These are phyloP conservation scores for Leccinum subgranulosum DNA, from an alignment of 768 basidiomycete species.

Conservation along the genomic window DNA sequence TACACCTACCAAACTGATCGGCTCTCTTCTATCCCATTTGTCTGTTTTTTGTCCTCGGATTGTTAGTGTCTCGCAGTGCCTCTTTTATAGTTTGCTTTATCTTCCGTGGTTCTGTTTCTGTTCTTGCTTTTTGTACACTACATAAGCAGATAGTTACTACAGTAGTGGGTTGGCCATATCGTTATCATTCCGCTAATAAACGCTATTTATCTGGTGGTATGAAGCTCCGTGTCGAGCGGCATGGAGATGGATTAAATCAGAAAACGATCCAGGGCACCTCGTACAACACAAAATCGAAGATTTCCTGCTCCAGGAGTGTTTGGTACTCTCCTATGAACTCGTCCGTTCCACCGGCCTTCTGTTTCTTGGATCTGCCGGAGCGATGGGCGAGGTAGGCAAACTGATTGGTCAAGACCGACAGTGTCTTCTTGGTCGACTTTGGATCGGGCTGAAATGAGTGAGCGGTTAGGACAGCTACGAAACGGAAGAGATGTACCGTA, in stretches of 20 bases:
- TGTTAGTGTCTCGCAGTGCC: slow-evolving; percentile 15
- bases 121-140: slow-evolving; percentile 36
- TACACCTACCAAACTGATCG: slow-evolving; percentile 8
- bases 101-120: slow-evolving; percentile 17
- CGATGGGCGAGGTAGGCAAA: slow-evolving; percentile 80
- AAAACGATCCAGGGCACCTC: slow-evolving; percentile 89
- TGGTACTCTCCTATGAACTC: slow-evolving; percentile 92
- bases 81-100: slow-evolving; percentile 21
- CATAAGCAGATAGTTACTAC: slow-evolving; percentile 47
- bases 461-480: not conserved
- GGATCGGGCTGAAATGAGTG: slow-evolving; percentile 66
- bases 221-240: not conserved
- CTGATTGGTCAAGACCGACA: slow-evolving; percentile 68
- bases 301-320: slow-evolving; percentile 90
- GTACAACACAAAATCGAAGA: slow-evolving; percentile 91
- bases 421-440: slow-evolving; percentile 76
- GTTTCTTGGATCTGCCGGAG: slow-evolving; percentile 46
- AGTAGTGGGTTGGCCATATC: slow-evolving; percentile 56
- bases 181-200: slow-evolving; percentile 61
- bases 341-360: slow-evolving; percentile 40
- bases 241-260: slow-evolving; percentile 28
- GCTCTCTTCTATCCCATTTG: slow-evolving; percentile 11
- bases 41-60: slow-evolving; percentile 15
- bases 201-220: slow-evolving; percentile 32
- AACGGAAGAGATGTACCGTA: slow-evolving; percentile 26